Evolutionary conservation across 73 alveolate genomes (phyloP).

Genomic region (Tetrahymena malaccensis): DNA sequence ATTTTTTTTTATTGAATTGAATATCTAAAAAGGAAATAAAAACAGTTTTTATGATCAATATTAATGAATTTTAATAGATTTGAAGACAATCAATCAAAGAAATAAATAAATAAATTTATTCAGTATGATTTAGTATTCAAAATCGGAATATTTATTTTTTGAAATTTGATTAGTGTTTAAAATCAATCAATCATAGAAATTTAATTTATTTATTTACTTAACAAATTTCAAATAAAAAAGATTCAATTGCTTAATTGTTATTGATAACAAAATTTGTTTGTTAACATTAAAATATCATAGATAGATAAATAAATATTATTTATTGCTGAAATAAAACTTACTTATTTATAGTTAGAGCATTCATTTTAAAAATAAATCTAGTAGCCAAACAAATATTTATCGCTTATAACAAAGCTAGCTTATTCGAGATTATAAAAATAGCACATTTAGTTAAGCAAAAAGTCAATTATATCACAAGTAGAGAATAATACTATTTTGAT

Average conservation of each 20-base stretch:
- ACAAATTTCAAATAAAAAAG: not conserved
- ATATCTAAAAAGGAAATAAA: too few relatives aligned
- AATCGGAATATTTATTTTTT: not conserved
- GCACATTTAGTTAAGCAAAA: not conserved
- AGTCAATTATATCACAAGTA: not conserved
- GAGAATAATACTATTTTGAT: not conserved
- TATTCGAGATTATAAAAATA: not conserved
- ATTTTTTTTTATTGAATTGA: too few relatives aligned
- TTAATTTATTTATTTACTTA: not conserved
- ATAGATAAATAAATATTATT: too few relatives aligned
- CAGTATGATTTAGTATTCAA: not conserved
- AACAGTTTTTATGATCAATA: too few relatives aligned
- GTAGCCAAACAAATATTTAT: not conserved
- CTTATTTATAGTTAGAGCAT: not conserved
- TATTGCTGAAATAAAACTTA: not conserved
- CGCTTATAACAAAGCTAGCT: not conserved
- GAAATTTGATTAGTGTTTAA: not conserved
- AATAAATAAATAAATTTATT: not conserved
- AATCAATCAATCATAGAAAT: not conserved
- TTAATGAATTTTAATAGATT: not conserved
- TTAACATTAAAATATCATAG: not conserved
- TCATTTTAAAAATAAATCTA: not conserved
- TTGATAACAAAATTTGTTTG: not conserved
- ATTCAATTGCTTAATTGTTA: not conserved
- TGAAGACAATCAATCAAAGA: not conserved